phyloP scores from a whole-genome alignment of 139 green algal species.

The Chlorella sp. region DNA sequence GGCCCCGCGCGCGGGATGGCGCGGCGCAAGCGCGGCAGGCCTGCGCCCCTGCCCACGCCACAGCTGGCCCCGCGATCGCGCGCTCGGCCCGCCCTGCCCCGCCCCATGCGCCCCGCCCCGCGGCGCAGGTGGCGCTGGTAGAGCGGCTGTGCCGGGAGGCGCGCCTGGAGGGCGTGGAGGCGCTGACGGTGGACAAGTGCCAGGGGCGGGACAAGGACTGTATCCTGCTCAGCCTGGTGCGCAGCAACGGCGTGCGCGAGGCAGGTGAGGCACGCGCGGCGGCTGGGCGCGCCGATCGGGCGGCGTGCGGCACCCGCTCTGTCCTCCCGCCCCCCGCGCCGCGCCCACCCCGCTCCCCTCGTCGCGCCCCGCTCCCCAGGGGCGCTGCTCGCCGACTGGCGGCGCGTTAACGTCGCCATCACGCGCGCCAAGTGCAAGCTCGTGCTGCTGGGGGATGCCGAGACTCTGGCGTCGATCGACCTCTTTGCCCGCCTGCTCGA shows the following conservation, averaged over 20 bases:
- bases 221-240: constrained; percentile 79
- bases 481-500: constrained; percentile 43
- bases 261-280: constrained; percentile 42
- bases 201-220: constrained; percentile 83
- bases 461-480: constrained; percentile 50
- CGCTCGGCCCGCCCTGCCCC: neutral
- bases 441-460: constrained; percentile 68
- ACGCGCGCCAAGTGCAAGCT: constrained; percentile 86
- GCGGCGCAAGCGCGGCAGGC: too few relatives aligned
- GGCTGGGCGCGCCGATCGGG: too few relatives aligned
- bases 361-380: too few relatives aligned
- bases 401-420: constrained; percentile 93
- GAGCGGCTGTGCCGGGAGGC: neutral
- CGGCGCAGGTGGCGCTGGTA: constrained; percentile 56
- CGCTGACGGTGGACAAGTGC: constrained; percentile 87
- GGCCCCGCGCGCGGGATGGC: too few relatives aligned
- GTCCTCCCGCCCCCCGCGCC: neutral
- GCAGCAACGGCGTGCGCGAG: constrained; percentile 56
- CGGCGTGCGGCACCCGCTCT: neutral
- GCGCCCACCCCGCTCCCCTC: too few relatives aligned
- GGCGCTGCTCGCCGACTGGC: constrained; percentile 79
- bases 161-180: constrained; percentile 61
- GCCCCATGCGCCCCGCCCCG: neutral
- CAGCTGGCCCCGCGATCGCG: neutral
- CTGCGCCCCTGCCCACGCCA: neutral